Conservation (phyloP, 2,329 filamentous ascomycete genomes). For the Trichoderma oligosporum region DNA sequence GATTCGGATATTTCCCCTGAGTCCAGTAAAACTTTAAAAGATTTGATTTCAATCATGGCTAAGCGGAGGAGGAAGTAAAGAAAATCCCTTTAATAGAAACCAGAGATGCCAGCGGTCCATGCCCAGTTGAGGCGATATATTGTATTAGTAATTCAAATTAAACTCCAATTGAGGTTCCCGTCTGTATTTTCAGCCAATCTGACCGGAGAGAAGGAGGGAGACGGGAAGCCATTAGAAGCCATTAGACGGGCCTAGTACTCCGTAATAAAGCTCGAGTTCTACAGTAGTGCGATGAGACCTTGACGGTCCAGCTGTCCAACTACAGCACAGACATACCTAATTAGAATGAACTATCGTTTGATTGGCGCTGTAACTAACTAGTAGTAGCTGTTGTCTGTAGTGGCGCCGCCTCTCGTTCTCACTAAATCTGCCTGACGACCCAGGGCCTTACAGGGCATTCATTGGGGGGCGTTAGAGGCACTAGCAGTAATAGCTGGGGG, state of each 20-base stretch:
- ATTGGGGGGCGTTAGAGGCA: background rate
- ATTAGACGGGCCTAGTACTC: no score
- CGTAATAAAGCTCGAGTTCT: background rate
- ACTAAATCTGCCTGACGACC: background rate
- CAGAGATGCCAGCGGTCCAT: background rate
- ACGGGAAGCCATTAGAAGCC: no score
- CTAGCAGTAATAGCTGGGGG: background rate
- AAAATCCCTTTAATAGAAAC: no score
- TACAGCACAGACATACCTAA: background rate
- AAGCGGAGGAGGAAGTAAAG: background rate
- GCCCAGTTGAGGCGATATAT: background rate
- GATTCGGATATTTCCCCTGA: conserved; percentile 7
- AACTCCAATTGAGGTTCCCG: no score
- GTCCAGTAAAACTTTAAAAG: conserved; percentile 1
- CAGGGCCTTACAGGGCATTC: conserved; percentile 2
- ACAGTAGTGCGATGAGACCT: background rate
- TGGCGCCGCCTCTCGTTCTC: conserved; percentile 3
- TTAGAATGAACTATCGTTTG: background rate
- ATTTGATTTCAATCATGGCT: background rate
- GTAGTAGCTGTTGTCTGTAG: background rate
- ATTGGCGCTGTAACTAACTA: conserved; percentile 13
- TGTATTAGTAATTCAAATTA: background rate
- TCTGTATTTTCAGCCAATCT: no score
- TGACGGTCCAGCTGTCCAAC: background rate
- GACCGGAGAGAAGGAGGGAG: no score